These are phyloP conservation scores for Ilyonectria destructans DNA, from an alignment of 2,329 filamentous ascomycete species.

Conservation along the genomic window DNA sequence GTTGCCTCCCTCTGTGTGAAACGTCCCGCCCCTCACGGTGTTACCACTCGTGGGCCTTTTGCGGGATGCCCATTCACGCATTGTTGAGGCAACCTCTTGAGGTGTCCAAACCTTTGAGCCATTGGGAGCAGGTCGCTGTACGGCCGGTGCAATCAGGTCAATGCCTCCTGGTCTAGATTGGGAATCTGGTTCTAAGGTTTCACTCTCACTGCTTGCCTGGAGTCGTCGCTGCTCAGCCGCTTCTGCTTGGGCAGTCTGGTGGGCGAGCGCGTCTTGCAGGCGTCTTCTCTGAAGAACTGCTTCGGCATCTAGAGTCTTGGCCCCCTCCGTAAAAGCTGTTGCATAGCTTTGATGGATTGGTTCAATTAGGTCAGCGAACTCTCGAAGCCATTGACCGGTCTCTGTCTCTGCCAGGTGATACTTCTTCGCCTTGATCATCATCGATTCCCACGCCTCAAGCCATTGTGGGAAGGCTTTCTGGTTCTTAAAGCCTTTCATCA, in stretches of 20 bases:
- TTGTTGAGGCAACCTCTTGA: neutral
- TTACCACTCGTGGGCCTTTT: neutral
- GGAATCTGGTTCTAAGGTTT: neutral
- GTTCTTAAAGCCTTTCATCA: neutral
- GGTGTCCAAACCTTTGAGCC: neutral
- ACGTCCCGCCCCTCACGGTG: neutral
- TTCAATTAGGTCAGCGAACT: neutral
- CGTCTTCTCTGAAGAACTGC: neutral
- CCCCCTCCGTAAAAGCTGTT: neutral
- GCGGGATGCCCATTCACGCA: neutral
- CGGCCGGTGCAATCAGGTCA: neutral
- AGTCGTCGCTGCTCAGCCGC: neutral
- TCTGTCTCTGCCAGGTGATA: neutral
- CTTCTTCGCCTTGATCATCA: neutral
- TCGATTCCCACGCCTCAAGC: neutral
- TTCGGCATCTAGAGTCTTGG: neutral
- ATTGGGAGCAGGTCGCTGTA: neutral
- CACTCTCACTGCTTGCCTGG: neutral
- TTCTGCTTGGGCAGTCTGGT: neutral
- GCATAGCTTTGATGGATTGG: neutral
- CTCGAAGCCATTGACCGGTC: neutral
- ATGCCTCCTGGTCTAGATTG: neutral
- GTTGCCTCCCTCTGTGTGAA: neutral
- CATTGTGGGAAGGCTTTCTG: neutral
- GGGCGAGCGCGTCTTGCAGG: neutral